These are phyloP conservation scores for Saitozyma sp. DNA, from an alignment of 768 basidiomycete species.

Conservation along the genomic window DNA sequence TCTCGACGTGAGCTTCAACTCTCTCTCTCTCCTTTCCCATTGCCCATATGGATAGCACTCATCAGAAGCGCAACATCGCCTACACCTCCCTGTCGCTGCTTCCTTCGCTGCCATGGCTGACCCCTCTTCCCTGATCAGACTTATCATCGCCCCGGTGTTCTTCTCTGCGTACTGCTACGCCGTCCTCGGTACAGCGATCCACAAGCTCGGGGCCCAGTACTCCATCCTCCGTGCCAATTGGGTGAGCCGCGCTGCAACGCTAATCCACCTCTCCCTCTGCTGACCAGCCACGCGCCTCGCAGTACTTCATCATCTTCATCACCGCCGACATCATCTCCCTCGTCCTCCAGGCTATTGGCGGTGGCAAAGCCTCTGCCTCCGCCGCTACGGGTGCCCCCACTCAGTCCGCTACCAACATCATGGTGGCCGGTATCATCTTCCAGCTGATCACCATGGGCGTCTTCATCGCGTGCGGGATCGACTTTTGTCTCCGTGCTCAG, in stretches of 20 bases:
- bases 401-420: constrained; percentile 47
- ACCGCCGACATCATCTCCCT: constrained; percentile 46
- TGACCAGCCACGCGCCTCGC: background rate
- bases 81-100: no score
- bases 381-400: constrained; percentile 33
- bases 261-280: constrained; percentile 4
- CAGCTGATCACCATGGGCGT: constrained; percentile 48
- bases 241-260: constrained; percentile 11
- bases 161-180: constrained; percentile 48
- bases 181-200: constrained; percentile 47
- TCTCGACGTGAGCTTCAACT: constrained; percentile 27
- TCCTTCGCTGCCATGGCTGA: no score
- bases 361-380: constrained; percentile 36
- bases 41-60: background rate
- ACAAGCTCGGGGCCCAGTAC: constrained; percentile 36
- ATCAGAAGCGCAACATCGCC: no score
- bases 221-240: constrained; percentile 29
- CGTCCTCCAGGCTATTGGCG: constrained; percentile 50
- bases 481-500: constrained; percentile 41
- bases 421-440: constrained; percentile 51
- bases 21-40: background rate
- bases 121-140: background rate
- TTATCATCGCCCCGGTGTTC: constrained; percentile 49
- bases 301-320: constrained; percentile 49
- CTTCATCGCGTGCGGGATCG: constrained; percentile 41